These are phyloP conservation scores for Dichomitus squalens DNA, from an alignment of 1,284 basidiomycete species.

Conservation along the genomic window DNA sequence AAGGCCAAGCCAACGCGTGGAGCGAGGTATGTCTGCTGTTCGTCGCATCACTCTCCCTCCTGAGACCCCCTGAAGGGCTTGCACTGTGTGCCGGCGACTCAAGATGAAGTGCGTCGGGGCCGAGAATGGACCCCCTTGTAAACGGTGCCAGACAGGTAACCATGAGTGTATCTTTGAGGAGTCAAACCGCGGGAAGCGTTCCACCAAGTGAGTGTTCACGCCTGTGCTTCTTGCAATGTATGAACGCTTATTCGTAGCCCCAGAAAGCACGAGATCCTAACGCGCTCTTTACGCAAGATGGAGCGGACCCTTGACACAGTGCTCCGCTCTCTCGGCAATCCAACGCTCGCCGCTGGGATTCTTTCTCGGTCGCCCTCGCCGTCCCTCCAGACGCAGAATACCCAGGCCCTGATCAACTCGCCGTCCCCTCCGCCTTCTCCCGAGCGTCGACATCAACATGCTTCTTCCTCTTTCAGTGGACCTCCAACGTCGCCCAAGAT, in stretches of 20 bases:
- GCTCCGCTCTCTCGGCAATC: conserved; percentile 80
- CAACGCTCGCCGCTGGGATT: conserved; percentile 76
- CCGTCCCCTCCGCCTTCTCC: conserved; percentile 53
- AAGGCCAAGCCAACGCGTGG: conserved; percentile 88
- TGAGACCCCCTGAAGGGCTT: conserved; percentile 60
- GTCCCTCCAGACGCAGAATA: conserved; percentile 49
- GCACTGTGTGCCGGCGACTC: conserved; percentile 91
- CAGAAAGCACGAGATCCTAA: conserved; percentile 87
- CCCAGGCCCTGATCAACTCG: conserved; percentile 62
- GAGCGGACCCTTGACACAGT: conserved; percentile 90
- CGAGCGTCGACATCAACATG: conserved; percentile 24
- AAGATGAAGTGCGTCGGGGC: conserved; percentile 99
- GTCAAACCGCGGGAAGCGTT: conserved; percentile 91
- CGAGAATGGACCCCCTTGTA: conserved; percentile 91
- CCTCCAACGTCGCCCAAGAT: conserved; percentile 71
- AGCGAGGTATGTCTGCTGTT: conserved; percentile 61
- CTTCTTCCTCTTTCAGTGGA: conserved; percentile 19
- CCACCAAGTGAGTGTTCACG: conserved; percentile 66
- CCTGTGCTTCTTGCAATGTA: conserved; percentile 4
- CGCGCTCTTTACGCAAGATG: conserved; percentile 90
- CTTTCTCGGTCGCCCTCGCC: conserved; percentile 83
- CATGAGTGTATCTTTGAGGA: conserved; percentile 96
- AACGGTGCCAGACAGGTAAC: conserved; percentile 77
- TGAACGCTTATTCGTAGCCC: conserved; percentile 37
- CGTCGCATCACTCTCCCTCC: conserved; percentile 3